These are phyloP conservation scores for Wallacemonas rigidus DNA, from an alignment of 208 protist species.

Conservation along the genomic window DNA sequence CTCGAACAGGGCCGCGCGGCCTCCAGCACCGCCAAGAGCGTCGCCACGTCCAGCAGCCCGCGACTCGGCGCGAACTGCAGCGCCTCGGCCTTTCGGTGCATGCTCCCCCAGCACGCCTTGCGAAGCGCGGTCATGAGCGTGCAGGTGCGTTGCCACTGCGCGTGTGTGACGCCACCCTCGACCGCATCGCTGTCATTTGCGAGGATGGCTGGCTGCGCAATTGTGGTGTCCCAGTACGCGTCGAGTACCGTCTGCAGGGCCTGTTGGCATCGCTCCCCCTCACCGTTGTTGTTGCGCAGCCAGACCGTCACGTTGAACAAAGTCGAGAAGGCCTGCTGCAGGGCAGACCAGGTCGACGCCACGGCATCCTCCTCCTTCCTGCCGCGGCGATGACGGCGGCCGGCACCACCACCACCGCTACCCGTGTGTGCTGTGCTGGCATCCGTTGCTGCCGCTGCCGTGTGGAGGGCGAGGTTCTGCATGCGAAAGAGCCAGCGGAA, in stretches of 20 bases:
- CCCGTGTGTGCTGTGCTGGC: too few species aligned
- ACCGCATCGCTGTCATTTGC: background rate
- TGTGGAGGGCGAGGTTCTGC: conserved; percentile 3
- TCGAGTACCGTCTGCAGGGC: conserved; percentile 31
- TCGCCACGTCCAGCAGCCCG: conserved; percentile 60
- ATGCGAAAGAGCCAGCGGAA: conserved; percentile 34
- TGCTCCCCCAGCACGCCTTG: conserved; percentile 40
- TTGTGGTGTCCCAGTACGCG: conserved; percentile 13
- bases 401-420: background rate
- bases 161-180: background rate
- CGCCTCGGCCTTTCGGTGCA: conserved; percentile 52
- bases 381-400: background rate
- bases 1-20: conserved; percentile 19
- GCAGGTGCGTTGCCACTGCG: conserved; percentile 13
- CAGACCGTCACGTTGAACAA: conserved; percentile 80
- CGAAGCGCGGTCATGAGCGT: conserved; percentile 30
- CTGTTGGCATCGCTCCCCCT: conserved; percentile 56
- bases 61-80: conserved; percentile 57
- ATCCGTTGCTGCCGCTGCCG: background rate
- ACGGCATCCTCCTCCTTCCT: background rate
- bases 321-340: conserved; percentile 29
- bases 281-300: conserved; percentile 72
- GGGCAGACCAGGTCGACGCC: conserved; percentile 7
- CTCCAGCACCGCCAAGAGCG: conserved; percentile 39
- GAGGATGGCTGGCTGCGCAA: background rate